phyloP scores from a whole-genome alignment of 768 basidiomycete species.

The Suillus subluteus region DNA sequence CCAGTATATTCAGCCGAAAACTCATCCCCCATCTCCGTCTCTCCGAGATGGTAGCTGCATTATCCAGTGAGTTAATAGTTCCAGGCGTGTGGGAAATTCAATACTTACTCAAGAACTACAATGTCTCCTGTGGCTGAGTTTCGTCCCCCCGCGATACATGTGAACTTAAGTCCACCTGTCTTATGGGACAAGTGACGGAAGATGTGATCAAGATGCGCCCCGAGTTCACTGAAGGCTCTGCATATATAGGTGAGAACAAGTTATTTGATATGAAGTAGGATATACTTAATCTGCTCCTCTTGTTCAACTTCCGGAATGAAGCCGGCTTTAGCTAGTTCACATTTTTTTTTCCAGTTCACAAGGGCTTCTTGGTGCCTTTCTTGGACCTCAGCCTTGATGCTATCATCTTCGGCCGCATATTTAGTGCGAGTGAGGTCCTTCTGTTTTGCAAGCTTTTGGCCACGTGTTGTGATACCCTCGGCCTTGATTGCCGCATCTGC shows the following conservation, averaged over 20 bases:
- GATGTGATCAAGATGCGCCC: neutral
- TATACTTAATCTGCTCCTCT: neutral
- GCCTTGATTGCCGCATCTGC: neutral
- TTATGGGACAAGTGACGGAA: neutral
- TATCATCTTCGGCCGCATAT: neutral
- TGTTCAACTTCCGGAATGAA: neutral
- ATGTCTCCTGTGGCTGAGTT: conserved; percentile 9
- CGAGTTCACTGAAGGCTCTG: neutral
- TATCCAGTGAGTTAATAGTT: no score
- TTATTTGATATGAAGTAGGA: neutral
- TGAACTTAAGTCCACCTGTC: no score
- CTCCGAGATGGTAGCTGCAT: neutral
- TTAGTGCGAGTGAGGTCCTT: neutral
- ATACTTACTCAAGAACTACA: neutral
- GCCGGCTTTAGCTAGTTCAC: neutral
- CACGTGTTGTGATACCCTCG: neutral
- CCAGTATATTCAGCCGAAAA: neutral
- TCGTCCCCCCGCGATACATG: neutral
- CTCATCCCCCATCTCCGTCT: neutral
- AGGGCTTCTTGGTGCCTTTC: neutral
- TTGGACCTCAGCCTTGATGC: neutral
- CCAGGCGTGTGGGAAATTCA: neutral
- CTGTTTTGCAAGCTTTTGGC: neutral
- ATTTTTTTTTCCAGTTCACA: neutral
- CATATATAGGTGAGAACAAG: neutral